Percentiles rank a stretch among this genome's conserved stretches.
Evolutionary conservation across 441 rosid species (phyloP).

Genomic region (Erysimum cheiri): DNA sequence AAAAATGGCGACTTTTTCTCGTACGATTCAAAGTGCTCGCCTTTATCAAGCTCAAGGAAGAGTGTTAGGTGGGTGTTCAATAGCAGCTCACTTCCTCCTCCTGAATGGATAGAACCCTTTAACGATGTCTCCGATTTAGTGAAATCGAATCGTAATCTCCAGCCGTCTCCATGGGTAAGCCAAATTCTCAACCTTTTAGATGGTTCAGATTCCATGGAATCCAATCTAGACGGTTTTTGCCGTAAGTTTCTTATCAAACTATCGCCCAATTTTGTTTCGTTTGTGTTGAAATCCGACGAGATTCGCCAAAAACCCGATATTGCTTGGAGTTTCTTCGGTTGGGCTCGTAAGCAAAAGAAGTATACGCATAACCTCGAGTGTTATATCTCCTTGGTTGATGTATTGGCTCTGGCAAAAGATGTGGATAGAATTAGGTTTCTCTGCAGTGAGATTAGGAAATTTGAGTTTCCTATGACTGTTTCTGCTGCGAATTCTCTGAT

Average conservation of each 20-base stretch:
- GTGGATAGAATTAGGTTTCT: slow-evolving; percentile 52
- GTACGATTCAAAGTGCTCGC: slow-evolving; percentile 29
- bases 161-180: slow-evolving; percentile 78
- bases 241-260: slow-evolving; percentile 62
- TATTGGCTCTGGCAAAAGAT: slow-evolving; percentile 55
- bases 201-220: slow-evolving; percentile 69
- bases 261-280: slow-evolving; percentile 69
- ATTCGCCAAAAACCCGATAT: slow-evolving; percentile 49
- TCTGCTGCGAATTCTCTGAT: slow-evolving; percentile 55
- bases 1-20: slow-evolving; percentile 38
- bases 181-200: slow-evolving; percentile 65
- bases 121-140: slow-evolving; percentile 66
- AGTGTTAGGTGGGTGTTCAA: slow-evolving; percentile 50
- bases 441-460: slow-evolving; percentile 48
- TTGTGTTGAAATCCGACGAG: slow-evolving; percentile 58
- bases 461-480: slow-evolving; percentile 54
- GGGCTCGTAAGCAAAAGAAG: slow-evolving; percentile 77
- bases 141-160: slow-evolving; percentile 44
- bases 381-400: slow-evolving; percentile 68
- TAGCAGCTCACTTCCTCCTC: slow-evolving; percentile 63
- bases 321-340: slow-evolving; percentile 70
- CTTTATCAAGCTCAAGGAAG: slow-evolving; percentile 31
- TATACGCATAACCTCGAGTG: slow-evolving; percentile 70
- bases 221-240: slow-evolving; percentile 61
- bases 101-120: slow-evolving; percentile 87